Evolutionary conservation across 495 filamentous ascomycete genomes (phyloP).

Genomic region (Neurospora sp.): DNA sequence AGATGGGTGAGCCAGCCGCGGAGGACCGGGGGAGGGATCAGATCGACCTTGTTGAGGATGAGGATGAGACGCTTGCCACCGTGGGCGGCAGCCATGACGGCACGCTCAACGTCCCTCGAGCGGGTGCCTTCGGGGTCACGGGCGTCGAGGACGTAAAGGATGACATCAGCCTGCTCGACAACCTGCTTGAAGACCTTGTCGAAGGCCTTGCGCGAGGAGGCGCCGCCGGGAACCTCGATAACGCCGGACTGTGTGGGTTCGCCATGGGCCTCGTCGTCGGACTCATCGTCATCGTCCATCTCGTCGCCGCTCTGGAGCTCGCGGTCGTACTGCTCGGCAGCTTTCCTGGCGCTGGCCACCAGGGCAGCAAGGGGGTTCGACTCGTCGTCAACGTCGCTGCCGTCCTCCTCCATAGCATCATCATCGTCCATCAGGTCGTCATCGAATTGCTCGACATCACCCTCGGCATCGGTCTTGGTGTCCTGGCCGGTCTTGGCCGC

Average conservation of each 20-base stretch:
- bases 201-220: conserved; percentile 68
- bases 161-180: conserved; percentile 78
- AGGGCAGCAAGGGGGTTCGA: conserved; percentile 88
- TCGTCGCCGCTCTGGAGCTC: conserved; percentile 48
- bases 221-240: conserved; percentile 39
- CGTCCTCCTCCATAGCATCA: conserved; percentile 39
- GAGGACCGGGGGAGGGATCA: conserved; percentile 71
- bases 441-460: conserved; percentile 26
- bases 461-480: conserved; percentile 37
- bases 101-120: conserved; percentile 80
- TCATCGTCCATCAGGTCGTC: conserved; percentile 23
- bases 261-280: conserved; percentile 45
- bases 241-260: conserved; percentile 33
- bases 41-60: conserved; percentile 94
- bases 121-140: conserved; percentile 86
- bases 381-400: conserved; percentile 37
- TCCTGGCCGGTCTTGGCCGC: conserved; percentile 38
- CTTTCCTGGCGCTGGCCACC: conserved; percentile 78
- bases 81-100: conserved; percentile 73
- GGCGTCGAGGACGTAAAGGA: conserved; percentile 91
- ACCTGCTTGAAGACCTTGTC: conserved; percentile 96
- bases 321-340: conserved; percentile 69
- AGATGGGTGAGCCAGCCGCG: conserved; percentile 79
- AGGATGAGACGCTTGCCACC: conserved; percentile 86
- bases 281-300: conserved; percentile 51